Conservation (phyloP, 2,329 filamentous ascomycete genomes). For the Trichophyton verrucosum region DNA sequence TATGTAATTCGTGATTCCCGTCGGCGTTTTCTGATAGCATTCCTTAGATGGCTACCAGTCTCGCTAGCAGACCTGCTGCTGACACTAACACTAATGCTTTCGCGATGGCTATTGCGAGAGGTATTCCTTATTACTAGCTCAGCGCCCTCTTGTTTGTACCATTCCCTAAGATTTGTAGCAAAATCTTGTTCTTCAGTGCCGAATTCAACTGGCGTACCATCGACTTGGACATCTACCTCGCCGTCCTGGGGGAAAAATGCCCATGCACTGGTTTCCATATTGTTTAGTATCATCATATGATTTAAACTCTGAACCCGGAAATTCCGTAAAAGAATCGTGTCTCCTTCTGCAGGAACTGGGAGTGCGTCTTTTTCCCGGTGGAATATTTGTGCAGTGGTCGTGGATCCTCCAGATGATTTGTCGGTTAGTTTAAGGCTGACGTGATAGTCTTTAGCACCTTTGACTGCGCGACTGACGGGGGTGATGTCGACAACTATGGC, state of each 20-base stretch:
- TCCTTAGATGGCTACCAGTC: slow-evolving; percentile 8
- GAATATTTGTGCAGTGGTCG: slow-evolving; percentile 31
- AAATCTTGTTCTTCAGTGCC: slow-evolving; percentile 26
- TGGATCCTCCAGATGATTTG: slow-evolving; percentile 30
- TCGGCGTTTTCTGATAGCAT: slow-evolving; percentile 11
- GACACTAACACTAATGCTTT: slow-evolving; percentile 18
- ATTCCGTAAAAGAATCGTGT: slow-evolving; percentile 34
- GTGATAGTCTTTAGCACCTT: slow-evolving; percentile 31
- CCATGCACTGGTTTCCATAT: slow-evolving; percentile 34
- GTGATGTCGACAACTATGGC: slow-evolving; percentile 27
- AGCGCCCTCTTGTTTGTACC: slow-evolving; percentile 30
- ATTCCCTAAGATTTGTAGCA: slow-evolving; percentile 26
- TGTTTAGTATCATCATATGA: slow-evolving; percentile 31
- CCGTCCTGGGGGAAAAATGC: slow-evolving; percentile 28
- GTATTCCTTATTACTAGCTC: slow-evolving; percentile 24
- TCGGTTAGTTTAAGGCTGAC: slow-evolving; percentile 34
- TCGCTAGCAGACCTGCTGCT: slow-evolving; percentile 24
- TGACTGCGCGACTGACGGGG: slow-evolving; percentile 22
- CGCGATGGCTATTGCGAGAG: neutral
- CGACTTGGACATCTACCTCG: slow-evolving; percentile 20
- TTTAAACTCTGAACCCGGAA: slow-evolving; percentile 34
- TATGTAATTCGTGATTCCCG: slow-evolving; percentile 27
- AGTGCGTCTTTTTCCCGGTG: slow-evolving; percentile 29
- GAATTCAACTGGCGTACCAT: slow-evolving; percentile 31
- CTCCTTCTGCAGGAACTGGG: slow-evolving; percentile 28